Base-by-base conservation (phyloP, 148 eudicot species). In the Limonium bicolor region DNA sequence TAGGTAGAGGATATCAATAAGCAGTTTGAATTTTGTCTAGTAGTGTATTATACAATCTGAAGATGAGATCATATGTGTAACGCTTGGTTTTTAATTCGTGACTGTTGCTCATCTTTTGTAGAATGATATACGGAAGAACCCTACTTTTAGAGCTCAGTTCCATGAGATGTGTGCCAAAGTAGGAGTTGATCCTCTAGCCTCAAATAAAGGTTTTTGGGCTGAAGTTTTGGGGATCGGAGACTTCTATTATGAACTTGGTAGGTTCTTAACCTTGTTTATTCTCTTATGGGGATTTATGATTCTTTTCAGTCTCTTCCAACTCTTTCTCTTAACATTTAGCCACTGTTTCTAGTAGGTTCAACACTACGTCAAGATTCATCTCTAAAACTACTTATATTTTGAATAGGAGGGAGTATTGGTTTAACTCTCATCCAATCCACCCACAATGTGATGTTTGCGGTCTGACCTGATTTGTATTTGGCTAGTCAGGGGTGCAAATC, bases 111-210 rank as follows among this genome's bases (percentile, higher is more conserved):
- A 62, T 53, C 10, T 33, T 50, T 15, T 61, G 59, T 80, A 90
- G 99, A 90, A 90, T 85, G 99, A 90, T 54, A 90, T 90, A 36
- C 85, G 88, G 27, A 90, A 90, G 69, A 84, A 90, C 41, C 99
- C 99, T 41, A 81, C 88, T 31, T 90, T 90, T 52, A 71, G 99
- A 55, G 72, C 93, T 45, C 99, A 90, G 61, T 90, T 90, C 56
- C 95, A 90, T 46, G 99, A 85, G 73, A 90, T 90, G 99, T 85
- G 99, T 65, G 86, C 99, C 41, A 90, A 90, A 69, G 95, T 90
- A 40, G 99, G 99, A 54, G 97, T 90, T 15, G 97, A 90, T 39
- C 97, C 97, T 18, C 64, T 90, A 34, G 99, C 99, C 58, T 90
- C 99, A 15, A 90, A 90, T 46, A 90, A 90, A 50, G 99, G 99